Conservation (phyloP, 2,329 filamentous ascomycete species). For the Phialocephala subalpina region DNA sequence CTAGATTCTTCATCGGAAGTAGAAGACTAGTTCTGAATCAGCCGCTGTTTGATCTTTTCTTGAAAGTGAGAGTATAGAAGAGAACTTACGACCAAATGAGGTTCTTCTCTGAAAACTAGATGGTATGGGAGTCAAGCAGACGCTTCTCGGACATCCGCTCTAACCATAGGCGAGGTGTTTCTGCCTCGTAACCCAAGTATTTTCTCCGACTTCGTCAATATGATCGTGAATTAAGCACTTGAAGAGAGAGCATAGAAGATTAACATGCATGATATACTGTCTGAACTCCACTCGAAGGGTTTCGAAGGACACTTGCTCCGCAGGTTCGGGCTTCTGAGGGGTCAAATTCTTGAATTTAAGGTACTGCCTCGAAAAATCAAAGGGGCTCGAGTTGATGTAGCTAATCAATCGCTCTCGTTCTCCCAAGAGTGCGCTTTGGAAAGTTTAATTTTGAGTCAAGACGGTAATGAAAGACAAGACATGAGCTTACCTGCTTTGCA, state of each 20-base stretch:
- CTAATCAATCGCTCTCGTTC: no score
- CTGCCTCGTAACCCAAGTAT: slow-evolving; percentile 18
- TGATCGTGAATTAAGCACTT: not conserved
- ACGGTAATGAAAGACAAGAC: no score
- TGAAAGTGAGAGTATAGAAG: not conserved
- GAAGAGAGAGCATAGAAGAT: not conserved
- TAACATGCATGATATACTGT: no score
- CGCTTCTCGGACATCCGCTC: slow-evolving; percentile 24
- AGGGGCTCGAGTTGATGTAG: no score
- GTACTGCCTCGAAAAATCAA: no score
- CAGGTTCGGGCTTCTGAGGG: no score
- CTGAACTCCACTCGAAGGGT: no score
- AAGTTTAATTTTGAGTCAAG: no score
- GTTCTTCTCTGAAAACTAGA: slow-evolving; percentile 21
- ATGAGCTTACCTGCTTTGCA: no score
- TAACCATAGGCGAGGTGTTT: slow-evolving; percentile 25
- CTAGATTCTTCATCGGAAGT: slow-evolving; percentile 17
- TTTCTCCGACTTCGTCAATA: not conserved
- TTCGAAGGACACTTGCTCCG: no score
- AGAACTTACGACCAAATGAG: slow-evolving; percentile 27
- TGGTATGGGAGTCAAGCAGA: slow-evolving; percentile 24
- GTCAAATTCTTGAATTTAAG: no score
- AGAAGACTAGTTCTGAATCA: slow-evolving; percentile 7
- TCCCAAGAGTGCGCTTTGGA: no score
- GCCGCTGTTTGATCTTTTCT: not conserved